A percentile compares a stretch with the other conserved stretches of the same genome.
Conservation (phyloP, 2,329 filamentous ascomycete genomes). For the Fonsecaea pugnacius region DNA sequence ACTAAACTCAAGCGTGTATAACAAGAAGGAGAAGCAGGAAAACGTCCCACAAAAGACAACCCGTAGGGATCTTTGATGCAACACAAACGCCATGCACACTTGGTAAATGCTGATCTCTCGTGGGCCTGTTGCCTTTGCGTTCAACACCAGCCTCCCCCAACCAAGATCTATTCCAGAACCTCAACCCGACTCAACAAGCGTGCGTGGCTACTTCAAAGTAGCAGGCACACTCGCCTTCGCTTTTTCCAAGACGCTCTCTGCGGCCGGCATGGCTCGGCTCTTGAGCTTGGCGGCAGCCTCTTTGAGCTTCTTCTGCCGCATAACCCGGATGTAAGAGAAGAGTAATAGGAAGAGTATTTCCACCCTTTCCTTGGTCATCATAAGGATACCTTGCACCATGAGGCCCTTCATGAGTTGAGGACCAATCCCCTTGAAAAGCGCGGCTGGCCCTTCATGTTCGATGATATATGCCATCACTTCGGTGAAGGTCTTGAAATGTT, state of each 20-base stretch:
- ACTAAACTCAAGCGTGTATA: conserved; percentile 1
- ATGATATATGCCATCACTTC: conserved; percentile 97
- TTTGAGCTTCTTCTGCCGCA: conserved; percentile 71
- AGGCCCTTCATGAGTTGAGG: conserved; percentile 93
- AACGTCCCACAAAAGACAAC: not conserved
- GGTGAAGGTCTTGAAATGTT: conserved; percentile 88
- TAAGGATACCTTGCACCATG: conserved; percentile 90
- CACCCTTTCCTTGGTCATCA: conserved; percentile 99
- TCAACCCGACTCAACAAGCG: not conserved
- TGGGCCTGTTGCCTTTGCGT: not conserved
- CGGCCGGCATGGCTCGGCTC: conserved; percentile 30
- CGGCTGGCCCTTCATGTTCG: conserved; percentile 77
- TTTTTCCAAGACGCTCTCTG: conserved; percentile 46
- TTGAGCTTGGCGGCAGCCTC: conserved; percentile 60
- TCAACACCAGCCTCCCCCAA: not conserved
- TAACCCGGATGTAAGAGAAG: conserved; percentile 75
- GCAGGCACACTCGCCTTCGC: conserved; percentile 59
- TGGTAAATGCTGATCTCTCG: conserved; percentile 2
- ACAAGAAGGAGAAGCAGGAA: not conserved
- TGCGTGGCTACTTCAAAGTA: conserved; percentile 48
- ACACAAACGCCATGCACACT: conserved; percentile 1
- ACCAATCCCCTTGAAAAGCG: conserved; percentile 95
- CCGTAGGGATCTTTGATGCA: not conserved
- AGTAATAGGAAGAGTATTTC: conserved; percentile 86
- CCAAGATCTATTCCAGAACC: not conserved